Percentiles rank a stretch among this genome's conserved stretches.
Evolutionary conservation across 345 rosid genomes (phyloP).

Genomic region (Noccaea caerulescens): DNA sequence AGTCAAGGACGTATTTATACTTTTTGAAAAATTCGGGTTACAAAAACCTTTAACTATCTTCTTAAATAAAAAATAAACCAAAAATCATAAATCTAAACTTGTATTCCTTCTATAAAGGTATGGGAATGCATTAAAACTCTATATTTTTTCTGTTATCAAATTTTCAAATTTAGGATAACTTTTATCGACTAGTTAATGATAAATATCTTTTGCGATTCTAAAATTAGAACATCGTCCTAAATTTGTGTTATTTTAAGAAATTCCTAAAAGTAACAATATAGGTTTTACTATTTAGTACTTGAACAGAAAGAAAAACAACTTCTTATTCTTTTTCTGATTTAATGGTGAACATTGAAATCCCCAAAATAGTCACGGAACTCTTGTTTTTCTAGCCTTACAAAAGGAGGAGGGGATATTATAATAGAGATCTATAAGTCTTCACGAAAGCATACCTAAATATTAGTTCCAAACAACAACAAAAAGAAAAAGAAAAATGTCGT

Average conservation of each 20-base stretch:
- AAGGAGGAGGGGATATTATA: slow-evolving; percentile 8
- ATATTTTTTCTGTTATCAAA: not conserved
- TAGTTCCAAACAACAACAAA: not conserved
- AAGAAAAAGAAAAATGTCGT: slow-evolving; percentile 19
- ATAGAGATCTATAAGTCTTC: not conserved
- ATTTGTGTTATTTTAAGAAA: slow-evolving; percentile 13
- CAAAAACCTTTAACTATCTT: not conserved
- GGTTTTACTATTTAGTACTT: not conserved
- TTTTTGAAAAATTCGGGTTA: not conserved
- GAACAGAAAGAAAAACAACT: not conserved
- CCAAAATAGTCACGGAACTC: slow-evolving; percentile 33
- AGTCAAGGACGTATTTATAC: not conserved
- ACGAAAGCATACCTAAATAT: slow-evolving; percentile 1
- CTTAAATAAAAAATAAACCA: not conserved
- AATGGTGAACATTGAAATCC: slow-evolving; percentile 12
- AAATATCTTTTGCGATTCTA: not conserved
- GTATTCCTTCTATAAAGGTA: not conserved
- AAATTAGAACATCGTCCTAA: slow-evolving; percentile 18
- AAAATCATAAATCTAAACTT: not conserved
- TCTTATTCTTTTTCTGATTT: not conserved
- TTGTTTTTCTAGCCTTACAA: slow-evolving; percentile 21
- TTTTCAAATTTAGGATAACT: not conserved
- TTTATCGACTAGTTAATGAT: not conserved
- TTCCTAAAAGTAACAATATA: not conserved
- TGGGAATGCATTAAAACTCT: slow-evolving; percentile 8